Conservation (phyloP, 108 stramenopile genomes). For the Phaeodactylum tricornutum region DNA sequence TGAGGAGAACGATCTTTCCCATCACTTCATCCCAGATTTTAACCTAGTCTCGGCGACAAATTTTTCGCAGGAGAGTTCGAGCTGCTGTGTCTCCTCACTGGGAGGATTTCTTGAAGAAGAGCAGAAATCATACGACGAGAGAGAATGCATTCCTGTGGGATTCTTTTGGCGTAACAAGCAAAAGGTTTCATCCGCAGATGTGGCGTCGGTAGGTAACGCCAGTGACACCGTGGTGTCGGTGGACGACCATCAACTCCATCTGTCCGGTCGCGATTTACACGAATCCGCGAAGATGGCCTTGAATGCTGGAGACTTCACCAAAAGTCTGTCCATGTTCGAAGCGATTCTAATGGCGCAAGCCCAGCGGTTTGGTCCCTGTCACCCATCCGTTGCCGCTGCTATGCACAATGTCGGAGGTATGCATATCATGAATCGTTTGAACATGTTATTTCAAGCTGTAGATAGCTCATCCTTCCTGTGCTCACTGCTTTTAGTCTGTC, state of each 20-base stretch:
- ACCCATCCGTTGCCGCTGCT: conserved; percentile 30
- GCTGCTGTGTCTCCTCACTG: too few relatives aligned
- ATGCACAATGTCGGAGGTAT: conserved; percentile 32
- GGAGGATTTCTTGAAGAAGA: too few relatives aligned
- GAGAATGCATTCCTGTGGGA: not conserved
- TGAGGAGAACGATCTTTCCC: too few relatives aligned
- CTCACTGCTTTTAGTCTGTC: conserved; percentile 1
- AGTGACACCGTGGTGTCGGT: conserved; percentile 6
- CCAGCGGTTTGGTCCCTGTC: conserved; percentile 22
- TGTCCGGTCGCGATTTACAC: conserved; percentile 24
- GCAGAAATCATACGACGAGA: too few relatives aligned
- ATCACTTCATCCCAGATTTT: too few relatives aligned
- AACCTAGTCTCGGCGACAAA: too few relatives aligned
- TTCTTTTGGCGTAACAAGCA: conserved; percentile 4
- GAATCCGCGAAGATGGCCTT: conserved; percentile 27
- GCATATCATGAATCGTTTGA: not conserved
- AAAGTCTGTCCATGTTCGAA: conserved; percentile 18
- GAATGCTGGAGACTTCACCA: conserved; percentile 24
- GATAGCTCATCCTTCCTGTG: not conserved
- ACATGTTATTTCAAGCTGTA: not conserved
- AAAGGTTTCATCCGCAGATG: conserved; percentile 14
- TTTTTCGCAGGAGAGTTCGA: too few relatives aligned
- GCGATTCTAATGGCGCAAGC: conserved; percentile 22
- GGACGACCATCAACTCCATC: not conserved
- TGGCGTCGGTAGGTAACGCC: conserved; percentile 27